Evolutionary conservation across 2,329 filamentous ascomycete genomes (phyloP), one percentile per base, ranked within the genome.

Genomic region (Nannizziopsis arthrosporioides): DNA sequence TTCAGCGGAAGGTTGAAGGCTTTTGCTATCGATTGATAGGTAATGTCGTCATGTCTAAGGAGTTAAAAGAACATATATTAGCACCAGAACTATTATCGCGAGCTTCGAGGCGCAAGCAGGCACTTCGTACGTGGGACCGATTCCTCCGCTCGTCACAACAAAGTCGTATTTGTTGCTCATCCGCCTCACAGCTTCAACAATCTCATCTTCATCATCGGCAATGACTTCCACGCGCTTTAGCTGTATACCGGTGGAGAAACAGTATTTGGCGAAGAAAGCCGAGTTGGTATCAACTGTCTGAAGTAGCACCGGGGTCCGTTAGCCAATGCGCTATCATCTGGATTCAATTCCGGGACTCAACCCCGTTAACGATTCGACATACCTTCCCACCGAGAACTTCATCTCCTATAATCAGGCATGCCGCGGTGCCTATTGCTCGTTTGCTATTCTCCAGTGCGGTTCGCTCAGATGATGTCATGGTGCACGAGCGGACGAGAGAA

Each of bases 301-400:
- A 27, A 11, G 15, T 19, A 19, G 4, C 14, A 15, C 11, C 30
- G 6, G 27, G 34, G 8, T 5, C 5, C 15, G 27, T 43, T 14
- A 43, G 27, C 41, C 41, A 32, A n/a, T n/a, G n/a, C n/a, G n/a
- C n/a, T n/a, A n/a, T n/a, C n/a, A n/a, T n/a, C n/a, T n/a, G n/a
- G n/a, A n/a, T n/a, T n/a, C n/a, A n/a, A n/a, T n/a, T n/a, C n/a
- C n/a, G n/a, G n/a, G n/a, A n/a, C n/a, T n/a, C n/a, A n/a, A n/a
- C n/a, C n/a, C 10, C 11, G 34, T 14, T 10, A 3, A 27, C 15
- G 36, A 17, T n/a, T 42, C 46, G 45, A 60, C 71, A 54, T 64
- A 87, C 89, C 82, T 96, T 96, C 58, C 92, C 90, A 17, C 88
- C 89, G 3, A 96, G 74, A 4, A 96, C 88, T 66, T 95, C 90